Percentiles rank a stretch among this genome's conserved stretches.
Conservation (phyloP, 352 stramenopile species). For the Elongisporangium senticosum region DNA sequence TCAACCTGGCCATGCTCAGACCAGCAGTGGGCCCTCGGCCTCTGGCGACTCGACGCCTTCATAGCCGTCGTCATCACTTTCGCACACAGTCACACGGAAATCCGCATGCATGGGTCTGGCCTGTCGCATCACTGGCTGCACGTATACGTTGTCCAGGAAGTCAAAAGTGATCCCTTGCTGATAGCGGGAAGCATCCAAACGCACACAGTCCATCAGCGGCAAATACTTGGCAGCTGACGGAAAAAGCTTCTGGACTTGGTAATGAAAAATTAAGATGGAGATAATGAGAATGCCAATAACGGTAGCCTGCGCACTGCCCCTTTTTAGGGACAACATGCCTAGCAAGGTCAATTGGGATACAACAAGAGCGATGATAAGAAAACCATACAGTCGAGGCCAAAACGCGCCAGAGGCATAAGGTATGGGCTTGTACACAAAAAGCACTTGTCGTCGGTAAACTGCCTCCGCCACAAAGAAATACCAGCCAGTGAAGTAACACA, state of each 20-base stretch:
- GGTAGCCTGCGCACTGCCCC: slow-evolving; percentile 35
- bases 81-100: slow-evolving; percentile 50
- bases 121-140: slow-evolving; percentile 57
- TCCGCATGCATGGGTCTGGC: slow-evolving; percentile 28
- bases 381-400: slow-evolving; percentile 66
- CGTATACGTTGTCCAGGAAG: slow-evolving; percentile 64
- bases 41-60: slow-evolving; percentile 1
- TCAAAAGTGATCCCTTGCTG: slow-evolving; percentile 31
- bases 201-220: slow-evolving; percentile 57
- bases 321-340: slow-evolving; percentile 63
- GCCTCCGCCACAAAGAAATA: slow-evolving; percentile 69
- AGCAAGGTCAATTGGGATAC: slow-evolving; percentile 63
- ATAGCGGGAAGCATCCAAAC: slow-evolving; percentile 53
- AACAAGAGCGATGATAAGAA: slow-evolving; percentile 52
- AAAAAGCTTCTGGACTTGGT: slow-evolving; percentile 50
- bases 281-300: slow-evolving; percentile 40
- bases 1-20: background rate
- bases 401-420: slow-evolving; percentile 24
- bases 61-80: slow-evolving; percentile 20
- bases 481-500: slow-evolving; percentile 49
- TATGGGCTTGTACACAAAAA: slow-evolving; percentile 46
- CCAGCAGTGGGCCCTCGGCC: background rate
- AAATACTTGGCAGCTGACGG: slow-evolving; percentile 43
- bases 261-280: slow-evolving; percentile 25
- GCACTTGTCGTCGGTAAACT: slow-evolving; percentile 63